A percentile compares a stretch with the other conserved stretches of the same genome.
phyloP scores from a whole-genome alignment of 495 filamentous ascomycete species.

The Hypoxylon subgilvum region DNA sequence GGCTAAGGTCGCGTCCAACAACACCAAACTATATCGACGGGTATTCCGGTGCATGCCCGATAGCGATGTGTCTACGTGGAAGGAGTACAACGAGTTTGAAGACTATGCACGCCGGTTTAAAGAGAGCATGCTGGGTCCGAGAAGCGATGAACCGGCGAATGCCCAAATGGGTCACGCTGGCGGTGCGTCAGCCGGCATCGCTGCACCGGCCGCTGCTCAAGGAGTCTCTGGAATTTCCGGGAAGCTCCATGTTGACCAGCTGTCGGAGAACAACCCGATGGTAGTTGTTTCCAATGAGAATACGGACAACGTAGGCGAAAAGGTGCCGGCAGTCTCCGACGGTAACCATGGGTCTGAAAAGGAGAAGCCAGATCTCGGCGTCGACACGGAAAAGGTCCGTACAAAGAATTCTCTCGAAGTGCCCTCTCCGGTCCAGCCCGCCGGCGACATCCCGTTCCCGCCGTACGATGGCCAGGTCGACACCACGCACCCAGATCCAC shows the following conservation, averaged over 20 bases:
- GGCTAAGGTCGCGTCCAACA: constrained; percentile 88
- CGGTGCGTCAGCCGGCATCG: constrained; percentile 38
- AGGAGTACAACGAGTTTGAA: constrained; percentile 87
- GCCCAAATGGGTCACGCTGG: constrained; percentile 43
- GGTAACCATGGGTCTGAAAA: constrained; percentile 9
- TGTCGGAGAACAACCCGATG: constrained; percentile 41
- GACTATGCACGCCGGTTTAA: constrained; percentile 80
- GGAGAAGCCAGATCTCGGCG: constrained; percentile 7
- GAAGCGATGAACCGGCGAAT: constrained; percentile 48
- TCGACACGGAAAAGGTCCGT: constrained; percentile 31
- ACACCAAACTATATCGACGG: constrained; percentile 87
- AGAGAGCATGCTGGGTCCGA: constrained; percentile 62
- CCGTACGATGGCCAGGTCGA: constrained; percentile 35
- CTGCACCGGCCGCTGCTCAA: constrained; percentile 24
- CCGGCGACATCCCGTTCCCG: constrained; percentile 41
- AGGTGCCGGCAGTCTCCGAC: constrained; percentile 10
- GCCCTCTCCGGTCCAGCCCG: constrained; percentile 37
- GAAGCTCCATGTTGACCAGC: constrained; percentile 39
- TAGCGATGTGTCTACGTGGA: constrained; percentile 90
- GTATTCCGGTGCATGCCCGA: constrained; percentile 98
- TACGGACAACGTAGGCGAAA: constrained; percentile 42
- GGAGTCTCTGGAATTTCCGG: constrained; percentile 38
- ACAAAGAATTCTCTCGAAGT: constrained; percentile 29
- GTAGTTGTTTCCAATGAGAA: constrained; percentile 41
- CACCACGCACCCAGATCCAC: constrained; percentile 25